These are phyloP conservation scores for Musa itinerans DNA, from an alignment of 176 grass and related monocot genomes.

Conservation along the genomic window DNA sequence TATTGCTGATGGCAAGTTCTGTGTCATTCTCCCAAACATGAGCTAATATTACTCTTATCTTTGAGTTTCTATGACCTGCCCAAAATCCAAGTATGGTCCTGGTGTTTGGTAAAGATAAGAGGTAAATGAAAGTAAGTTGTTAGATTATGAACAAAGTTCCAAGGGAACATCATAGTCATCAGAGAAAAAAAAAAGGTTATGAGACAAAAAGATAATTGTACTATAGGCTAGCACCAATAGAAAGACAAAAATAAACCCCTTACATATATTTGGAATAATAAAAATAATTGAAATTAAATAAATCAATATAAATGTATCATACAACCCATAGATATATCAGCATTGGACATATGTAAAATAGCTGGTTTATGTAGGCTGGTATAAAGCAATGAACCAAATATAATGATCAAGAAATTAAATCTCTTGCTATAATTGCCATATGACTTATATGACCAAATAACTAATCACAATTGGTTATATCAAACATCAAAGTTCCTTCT, in stretches of 20 bases:
- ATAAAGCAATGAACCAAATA: neutral
- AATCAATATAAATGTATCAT: neutral
- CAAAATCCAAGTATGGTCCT: slow-evolving; percentile 74
- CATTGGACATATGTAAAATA: neutral
- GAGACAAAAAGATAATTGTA: no score
- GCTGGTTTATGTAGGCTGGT: neutral
- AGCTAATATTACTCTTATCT: slow-evolving; percentile 91
- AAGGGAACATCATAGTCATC: neutral
- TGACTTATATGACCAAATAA: neutral
- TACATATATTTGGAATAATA: neutral
- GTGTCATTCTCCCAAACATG: slow-evolving; percentile 91
- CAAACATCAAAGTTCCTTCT: neutral
- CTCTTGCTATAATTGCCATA: neutral
- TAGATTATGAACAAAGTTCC: neutral
- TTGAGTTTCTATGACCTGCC: slow-evolving; percentile 78
- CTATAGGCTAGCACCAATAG: neutral
- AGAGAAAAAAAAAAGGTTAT: neutral
- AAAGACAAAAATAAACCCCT: neutral
- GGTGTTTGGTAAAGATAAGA: neutral
- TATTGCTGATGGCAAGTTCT: slow-evolving; percentile 88
- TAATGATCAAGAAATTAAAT: neutral
- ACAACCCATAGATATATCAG: neutral
- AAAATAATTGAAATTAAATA: neutral
- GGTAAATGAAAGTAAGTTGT: neutral
- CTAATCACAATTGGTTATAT: neutral